A percentile compares a stretch with the other conserved stretches of the same genome.
These are phyloP conservation scores for Venturiaceae sp. DNA, from an alignment of 2,329 filamentous ascomycete genomes.

Conservation along the genomic window DNA sequence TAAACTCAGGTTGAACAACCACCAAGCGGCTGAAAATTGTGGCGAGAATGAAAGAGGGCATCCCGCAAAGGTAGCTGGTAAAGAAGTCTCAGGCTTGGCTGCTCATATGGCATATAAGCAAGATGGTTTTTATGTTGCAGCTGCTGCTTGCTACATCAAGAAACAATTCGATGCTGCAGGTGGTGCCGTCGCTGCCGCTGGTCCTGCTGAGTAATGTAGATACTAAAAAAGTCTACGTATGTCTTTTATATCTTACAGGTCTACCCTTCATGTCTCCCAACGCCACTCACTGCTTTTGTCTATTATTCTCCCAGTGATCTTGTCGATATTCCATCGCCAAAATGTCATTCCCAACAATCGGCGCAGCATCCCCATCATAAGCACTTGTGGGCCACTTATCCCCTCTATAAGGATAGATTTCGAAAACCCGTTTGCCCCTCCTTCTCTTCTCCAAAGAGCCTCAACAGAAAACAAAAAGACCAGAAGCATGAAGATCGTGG, in stretches of 20 bases:
- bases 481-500: background rate
- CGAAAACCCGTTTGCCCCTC: background rate
- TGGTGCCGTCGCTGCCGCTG: background rate
- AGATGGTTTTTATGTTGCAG: background rate
- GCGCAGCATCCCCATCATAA: background rate
- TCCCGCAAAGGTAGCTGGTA: background rate
- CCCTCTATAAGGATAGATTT: background rate
- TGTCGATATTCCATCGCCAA: background rate
- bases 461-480: background rate
- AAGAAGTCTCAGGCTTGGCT: background rate
- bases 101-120: conserved; percentile 2
- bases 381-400: background rate
- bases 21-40: background rate
- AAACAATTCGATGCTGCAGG: background rate
- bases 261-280: too few species aligned
- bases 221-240: too few species aligned
- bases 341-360: background rate
- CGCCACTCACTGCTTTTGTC: background rate
- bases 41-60: conserved; percentile 3
- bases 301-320: background rate
- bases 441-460: background rate
- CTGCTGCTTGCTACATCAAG: conserved; percentile 1
- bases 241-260: too few species aligned
- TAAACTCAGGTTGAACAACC: background rate
- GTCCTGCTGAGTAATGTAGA: too few species aligned